A percentile compares a stretch with the other conserved stretches of the same genome.
These are phyloP conservation scores for Colletotrichum shisoi DNA, from an alignment of 2,329 filamentous ascomycete genomes.

Conservation along the genomic window DNA sequence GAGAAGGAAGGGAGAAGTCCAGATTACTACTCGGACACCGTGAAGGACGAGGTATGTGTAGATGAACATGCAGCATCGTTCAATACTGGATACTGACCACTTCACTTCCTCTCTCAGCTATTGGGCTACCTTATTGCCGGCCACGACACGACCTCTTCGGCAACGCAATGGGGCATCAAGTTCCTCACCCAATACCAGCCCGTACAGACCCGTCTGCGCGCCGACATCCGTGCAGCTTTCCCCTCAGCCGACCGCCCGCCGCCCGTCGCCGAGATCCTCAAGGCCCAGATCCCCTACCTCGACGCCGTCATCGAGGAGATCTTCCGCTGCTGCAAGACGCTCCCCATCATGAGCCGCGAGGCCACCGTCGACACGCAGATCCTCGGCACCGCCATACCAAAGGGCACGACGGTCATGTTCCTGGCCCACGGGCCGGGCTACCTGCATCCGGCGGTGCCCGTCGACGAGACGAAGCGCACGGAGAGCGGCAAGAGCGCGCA, in stretches of 20 bases:
- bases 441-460: slow-evolving; percentile 2
- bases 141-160: slow-evolving; percentile 43
- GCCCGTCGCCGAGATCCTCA: slow-evolving; percentile 40
- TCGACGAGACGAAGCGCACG: slow-evolving; percentile 40
- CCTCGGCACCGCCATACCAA: slow-evolving; percentile 43
- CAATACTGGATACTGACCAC: slow-evolving; percentile 3
- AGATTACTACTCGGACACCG: slow-evolving; percentile 44
- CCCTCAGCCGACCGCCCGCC: slow-evolving; percentile 36
- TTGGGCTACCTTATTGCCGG: slow-evolving; percentile 44
- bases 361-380: slow-evolving; percentile 43
- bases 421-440: slow-evolving; percentile 31
- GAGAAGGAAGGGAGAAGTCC: slow-evolving; percentile 46
- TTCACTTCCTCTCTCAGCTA: slow-evolving; percentile 38
- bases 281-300: slow-evolving; percentile 42
- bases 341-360: slow-evolving; percentile 42
- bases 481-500: slow-evolving; percentile 2
- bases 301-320: slow-evolving; percentile 46
- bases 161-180: slow-evolving; percentile 43
- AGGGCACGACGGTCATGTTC: slow-evolving; percentile 42
- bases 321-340: slow-evolving; percentile 42
- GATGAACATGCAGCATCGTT: too few species aligned
- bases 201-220: slow-evolving; percentile 45
- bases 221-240: slow-evolving; percentile 37
- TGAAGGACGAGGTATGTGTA: slow-evolving; percentile 47
- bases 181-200: slow-evolving; percentile 37